phyloP scores from a whole-genome alignment of 768 basidiomycete genomes.

The Suillus cothurnatus region DNA sequence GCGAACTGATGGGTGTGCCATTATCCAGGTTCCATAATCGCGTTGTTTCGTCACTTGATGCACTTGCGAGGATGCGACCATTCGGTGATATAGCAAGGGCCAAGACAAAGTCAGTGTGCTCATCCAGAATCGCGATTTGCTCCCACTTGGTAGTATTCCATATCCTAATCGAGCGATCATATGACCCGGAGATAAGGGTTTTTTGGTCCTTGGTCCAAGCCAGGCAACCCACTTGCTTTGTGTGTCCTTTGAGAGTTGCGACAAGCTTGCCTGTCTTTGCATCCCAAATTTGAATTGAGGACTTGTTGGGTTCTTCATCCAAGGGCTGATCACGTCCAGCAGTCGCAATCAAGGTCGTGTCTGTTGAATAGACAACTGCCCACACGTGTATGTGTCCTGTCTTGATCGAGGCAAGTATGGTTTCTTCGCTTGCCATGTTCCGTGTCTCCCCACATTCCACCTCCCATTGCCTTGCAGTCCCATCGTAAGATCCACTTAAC shows the following conservation, averaged over 20 bases:
- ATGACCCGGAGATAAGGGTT: neutral
- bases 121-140: neutral
- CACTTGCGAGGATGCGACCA: neutral
- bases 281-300: neutral
- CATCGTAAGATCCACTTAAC: neutral
- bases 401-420: neutral
- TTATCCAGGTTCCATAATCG: too few relatives aligned
- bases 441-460: too few relatives aligned
- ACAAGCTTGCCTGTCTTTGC: neutral
- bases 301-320: too few relatives aligned
- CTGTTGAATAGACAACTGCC: too few relatives aligned
- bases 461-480: neutral
- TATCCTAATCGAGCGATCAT: neutral
- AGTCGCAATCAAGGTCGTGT: too few relatives aligned
- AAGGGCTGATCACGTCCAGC: too few relatives aligned
- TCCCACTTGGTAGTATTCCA: neutral
- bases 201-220: neutral
- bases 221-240: neutral
- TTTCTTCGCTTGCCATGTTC: neutral
- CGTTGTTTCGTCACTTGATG: fast-evolving
- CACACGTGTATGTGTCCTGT: too few relatives aligned
- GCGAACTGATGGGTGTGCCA: too few relatives aligned
- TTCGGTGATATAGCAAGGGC: neutral
- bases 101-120: fast-evolving
- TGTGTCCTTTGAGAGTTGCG: neutral